Evolutionary conservation across 345 rosid genomes (phyloP).

Genomic region (Citrus cavaleriei): DNA sequence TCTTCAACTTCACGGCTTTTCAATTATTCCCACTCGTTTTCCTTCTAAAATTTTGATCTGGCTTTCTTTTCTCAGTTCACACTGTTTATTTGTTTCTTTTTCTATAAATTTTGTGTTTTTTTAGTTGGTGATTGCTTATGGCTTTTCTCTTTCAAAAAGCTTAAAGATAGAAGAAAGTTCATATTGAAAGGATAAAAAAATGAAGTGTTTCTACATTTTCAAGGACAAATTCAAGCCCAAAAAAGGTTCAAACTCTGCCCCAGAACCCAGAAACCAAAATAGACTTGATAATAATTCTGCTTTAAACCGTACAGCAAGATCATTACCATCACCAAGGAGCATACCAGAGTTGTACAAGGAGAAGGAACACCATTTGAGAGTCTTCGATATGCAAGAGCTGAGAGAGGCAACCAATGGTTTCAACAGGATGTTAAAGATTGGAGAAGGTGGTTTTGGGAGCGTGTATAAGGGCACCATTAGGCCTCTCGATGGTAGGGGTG

Average conservation of each 20-base stretch:
- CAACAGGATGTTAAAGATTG: conserved; percentile 61
- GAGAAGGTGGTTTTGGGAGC: conserved; percentile 97
- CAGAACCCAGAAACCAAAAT: conserved; percentile 34
- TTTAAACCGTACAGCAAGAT: conserved; percentile 29
- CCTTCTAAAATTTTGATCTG: not conserved
- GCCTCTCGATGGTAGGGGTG: conserved; percentile 31
- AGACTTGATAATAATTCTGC: conserved; percentile 8
- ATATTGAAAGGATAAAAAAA: not conserved
- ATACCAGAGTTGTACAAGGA: conserved; percentile 59
- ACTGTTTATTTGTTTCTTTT: not conserved
- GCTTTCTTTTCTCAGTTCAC: not conserved
- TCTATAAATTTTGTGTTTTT: not conserved
- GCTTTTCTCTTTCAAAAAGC: not conserved
- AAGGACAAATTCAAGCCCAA: conserved; percentile 42
- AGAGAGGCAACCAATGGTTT: conserved; percentile 69
- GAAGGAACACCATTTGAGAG: conserved; percentile 57
- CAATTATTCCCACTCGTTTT: not conserved
- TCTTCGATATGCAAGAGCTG: conserved; percentile 62
- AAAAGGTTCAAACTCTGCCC: conserved; percentile 46
- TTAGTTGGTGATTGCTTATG: not conserved
- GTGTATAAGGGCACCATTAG: conserved; percentile 72
- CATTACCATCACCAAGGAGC: conserved; percentile 60
- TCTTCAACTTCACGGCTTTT: conserved; percentile 1
- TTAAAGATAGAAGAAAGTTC: conserved; percentile 5
- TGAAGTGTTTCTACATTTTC: conserved; percentile 45